Conservation (phyloP, 192 early-diverging fungal genomes). For the Anaeromyces robustus region DNA sequence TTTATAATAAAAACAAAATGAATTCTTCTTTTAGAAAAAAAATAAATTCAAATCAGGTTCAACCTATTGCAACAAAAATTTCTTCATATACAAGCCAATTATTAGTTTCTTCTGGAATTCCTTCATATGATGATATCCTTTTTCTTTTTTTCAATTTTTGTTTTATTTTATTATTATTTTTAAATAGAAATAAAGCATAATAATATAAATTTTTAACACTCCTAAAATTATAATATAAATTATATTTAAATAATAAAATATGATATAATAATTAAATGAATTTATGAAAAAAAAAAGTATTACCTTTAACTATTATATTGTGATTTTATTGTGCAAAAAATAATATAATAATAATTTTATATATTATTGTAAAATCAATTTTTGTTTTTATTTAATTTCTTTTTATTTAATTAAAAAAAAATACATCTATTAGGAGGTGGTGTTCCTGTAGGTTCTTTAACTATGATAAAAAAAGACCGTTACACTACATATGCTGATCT, state of each 20-base stretch:
- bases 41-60: not conserved
- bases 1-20: not conserved
- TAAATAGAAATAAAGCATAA: too few relatives aligned
- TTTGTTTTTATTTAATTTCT: too few relatives aligned
- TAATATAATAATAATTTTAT: too few relatives aligned
- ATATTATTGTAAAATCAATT: too few relatives aligned
- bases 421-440: slow-evolving; percentile 60
- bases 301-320: too few relatives aligned
- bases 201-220: too few relatives aligned
- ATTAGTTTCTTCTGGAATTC: not conserved
- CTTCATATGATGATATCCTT: not conserved
- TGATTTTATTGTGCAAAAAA: too few relatives aligned
- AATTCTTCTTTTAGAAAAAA: not conserved
- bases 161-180: not conserved
- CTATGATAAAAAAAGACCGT: slow-evolving; percentile 64
- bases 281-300: too few relatives aligned
- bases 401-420: not conserved
- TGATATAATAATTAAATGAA: too few relatives aligned
- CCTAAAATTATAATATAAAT: too few relatives aligned
- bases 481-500: slow-evolving; percentile 66
- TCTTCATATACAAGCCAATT: not conserved
- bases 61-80: not conserved
- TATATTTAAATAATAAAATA: too few relatives aligned
- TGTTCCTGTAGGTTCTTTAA: slow-evolving; percentile 59
- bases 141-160: not conserved